A percentile compares a stretch with the other conserved stretches of the same genome.
phyloP scores from a whole-genome alignment of 2,329 filamentous ascomycete species.

The Cercospora sp. region DNA sequence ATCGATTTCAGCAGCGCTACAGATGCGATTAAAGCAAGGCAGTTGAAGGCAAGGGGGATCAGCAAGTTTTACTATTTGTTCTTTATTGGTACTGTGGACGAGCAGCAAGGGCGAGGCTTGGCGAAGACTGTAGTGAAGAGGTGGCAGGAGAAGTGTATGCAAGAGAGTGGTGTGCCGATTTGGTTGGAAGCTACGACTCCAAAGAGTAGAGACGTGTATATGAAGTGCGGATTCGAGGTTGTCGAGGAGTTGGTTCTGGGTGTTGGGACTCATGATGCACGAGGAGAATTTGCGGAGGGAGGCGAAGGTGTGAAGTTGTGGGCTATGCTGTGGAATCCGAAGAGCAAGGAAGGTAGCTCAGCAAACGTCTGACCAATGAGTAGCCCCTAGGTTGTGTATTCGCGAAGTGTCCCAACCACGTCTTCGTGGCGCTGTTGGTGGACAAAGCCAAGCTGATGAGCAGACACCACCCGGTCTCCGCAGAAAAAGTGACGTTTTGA shows the following conservation, averaged over 20 bases:
- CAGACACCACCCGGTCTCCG: neutral
- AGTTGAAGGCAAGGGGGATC: conserved; percentile 17
- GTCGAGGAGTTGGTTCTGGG: conserved; percentile 27
- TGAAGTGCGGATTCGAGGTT: conserved; percentile 28
- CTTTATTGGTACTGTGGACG: conserved; percentile 29
- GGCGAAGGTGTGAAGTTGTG: conserved; percentile 29
- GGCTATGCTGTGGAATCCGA: conserved; percentile 34
- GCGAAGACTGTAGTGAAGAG: conserved; percentile 23
- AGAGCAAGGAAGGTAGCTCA: neutral
- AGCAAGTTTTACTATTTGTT: conserved; percentile 32
- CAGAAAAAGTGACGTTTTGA: neutral
- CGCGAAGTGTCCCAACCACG: neutral
- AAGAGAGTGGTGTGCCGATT: conserved; percentile 23
- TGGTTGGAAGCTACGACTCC: conserved; percentile 35
- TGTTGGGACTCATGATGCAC: conserved; percentile 22
- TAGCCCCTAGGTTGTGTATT: neutral
- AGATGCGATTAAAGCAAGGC: conserved; percentile 23
- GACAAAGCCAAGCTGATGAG: neutral
- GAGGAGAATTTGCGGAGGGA: conserved; percentile 25
- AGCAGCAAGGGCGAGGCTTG: conserved; percentile 28
- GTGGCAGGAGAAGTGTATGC: conserved; percentile 18
- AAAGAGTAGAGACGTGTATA: conserved; percentile 27
- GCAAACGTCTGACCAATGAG: neutral
- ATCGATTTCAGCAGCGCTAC: conserved; percentile 25
- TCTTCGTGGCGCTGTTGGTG: neutral